Conservation (phyloP, 805 yeast genomes). For the Scheffersomyces spartinae region DNA sequence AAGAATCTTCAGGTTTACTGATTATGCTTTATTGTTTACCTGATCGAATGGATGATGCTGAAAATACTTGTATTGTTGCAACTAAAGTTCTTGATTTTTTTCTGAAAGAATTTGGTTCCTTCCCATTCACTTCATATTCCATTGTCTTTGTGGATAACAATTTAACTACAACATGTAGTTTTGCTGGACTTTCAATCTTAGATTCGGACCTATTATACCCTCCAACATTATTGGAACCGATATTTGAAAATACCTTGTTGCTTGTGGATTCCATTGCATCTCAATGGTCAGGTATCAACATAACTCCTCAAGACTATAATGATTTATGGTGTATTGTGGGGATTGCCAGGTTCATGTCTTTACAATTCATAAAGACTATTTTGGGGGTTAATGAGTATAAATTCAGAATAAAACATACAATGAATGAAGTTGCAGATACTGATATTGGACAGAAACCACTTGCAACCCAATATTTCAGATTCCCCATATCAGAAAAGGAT, state of each 20-base stretch:
- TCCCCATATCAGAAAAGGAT: conserved; percentile 53
- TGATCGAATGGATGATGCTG: conserved; percentile 40
- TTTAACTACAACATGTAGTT: too few relatives aligned
- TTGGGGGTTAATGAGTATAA: conserved; percentile 82
- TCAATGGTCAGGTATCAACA: conserved; percentile 92
- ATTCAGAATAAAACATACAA: conserved; percentile 51
- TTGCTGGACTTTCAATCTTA: conserved; percentile 62
- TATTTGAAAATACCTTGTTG: conserved; percentile 55
- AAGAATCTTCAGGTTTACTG: conserved; percentile 17
- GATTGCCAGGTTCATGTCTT: conserved; percentile 71
- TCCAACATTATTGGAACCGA: conserved; percentile 65
- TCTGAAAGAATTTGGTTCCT: conserved; percentile 84
- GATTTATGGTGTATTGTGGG: conserved; percentile 90
- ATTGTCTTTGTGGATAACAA: conserved; percentile 55
- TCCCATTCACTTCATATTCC: conserved; percentile 77
- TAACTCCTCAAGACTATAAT: conserved; percentile 65
- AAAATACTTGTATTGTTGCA: conserved; percentile 67
- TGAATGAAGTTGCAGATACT: conserved; percentile 55
- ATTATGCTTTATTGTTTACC: conserved; percentile 56
- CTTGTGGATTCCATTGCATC: conserved; percentile 63
- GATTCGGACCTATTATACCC: conserved; percentile 59
- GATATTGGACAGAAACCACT: conserved; percentile 77
- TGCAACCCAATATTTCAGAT: conserved; percentile 55
- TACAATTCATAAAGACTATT: conserved; percentile 52
- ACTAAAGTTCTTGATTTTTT: conserved; percentile 73